phyloP scores from a whole-genome alignment of 139 green algal species.

The Volvox africanus region DNA sequence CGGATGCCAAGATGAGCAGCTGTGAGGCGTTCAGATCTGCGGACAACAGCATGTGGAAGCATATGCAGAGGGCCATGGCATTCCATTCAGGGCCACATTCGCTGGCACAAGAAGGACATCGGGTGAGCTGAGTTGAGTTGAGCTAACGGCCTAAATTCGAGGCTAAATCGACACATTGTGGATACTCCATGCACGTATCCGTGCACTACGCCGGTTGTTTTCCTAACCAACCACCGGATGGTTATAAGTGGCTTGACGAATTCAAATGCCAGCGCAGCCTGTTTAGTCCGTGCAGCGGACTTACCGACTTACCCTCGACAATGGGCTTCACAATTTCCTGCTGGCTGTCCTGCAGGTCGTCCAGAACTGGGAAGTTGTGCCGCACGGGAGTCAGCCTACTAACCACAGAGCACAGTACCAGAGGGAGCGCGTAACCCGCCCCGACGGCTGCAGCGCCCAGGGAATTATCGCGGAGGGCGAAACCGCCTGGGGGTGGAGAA shows the following conservation, averaged over 20 bases:
- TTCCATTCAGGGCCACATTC: too few species aligned
- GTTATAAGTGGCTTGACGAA: not conserved
- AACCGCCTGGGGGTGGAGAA: conserved; percentile 34
- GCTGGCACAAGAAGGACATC: too few species aligned
- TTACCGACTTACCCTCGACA: conserved; percentile 43
- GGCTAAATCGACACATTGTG: too few species aligned
- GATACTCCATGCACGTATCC: too few species aligned
- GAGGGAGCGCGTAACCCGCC: conserved; percentile 40
- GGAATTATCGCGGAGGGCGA: conserved; percentile 4
- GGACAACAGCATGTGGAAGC: too few species aligned
- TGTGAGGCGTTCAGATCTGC: conserved; percentile 50
- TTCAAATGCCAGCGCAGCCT: not conserved
- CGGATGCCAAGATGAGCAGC: conserved; percentile 32
- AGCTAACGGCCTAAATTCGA: too few species aligned
- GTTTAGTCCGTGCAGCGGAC: too few species aligned
- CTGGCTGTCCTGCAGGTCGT: conserved; percentile 53
- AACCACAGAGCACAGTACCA: conserved; percentile 37
- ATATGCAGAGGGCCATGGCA: too few species aligned
- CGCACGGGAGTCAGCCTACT: conserved; percentile 21
- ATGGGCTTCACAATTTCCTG: conserved; percentile 22
- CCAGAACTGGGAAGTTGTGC: conserved; percentile 51
- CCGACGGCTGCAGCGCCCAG: conserved; percentile 33
- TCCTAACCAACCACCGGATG: too few species aligned
- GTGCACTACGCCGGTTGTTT: too few species aligned
- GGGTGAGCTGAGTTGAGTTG: too few species aligned